These are phyloP conservation scores for Pyrus hybrid DNA, from an alignment of 331 rosid species.

Conservation along the genomic window DNA sequence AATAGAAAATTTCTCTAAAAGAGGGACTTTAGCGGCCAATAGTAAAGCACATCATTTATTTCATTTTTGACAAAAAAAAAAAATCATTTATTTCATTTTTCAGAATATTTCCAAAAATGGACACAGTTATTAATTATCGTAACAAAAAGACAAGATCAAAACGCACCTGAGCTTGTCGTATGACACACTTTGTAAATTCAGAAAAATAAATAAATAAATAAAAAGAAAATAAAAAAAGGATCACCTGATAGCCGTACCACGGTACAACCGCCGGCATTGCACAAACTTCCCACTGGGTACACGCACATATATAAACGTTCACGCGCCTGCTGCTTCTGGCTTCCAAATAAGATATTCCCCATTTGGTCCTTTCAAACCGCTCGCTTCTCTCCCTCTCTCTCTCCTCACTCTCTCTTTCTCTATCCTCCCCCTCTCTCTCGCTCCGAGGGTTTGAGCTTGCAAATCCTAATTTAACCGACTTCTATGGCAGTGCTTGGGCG, in stretches of 20 bases:
- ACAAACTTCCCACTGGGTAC: background rate
- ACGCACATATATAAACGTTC: background rate
- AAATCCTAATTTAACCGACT: background rate
- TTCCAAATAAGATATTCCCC: background rate
- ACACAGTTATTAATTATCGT: background rate
- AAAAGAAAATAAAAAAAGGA: background rate
- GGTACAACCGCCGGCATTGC: background rate
- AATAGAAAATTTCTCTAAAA: too few species aligned
- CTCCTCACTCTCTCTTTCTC: background rate
- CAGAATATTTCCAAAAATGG: background rate
- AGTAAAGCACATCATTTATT: too few species aligned
- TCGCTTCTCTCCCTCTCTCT: background rate
- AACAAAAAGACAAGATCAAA: background rate
- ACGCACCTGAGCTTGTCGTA: background rate
- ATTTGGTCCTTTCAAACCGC: constrained; percentile 1
- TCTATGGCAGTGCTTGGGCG: constrained; percentile 16
- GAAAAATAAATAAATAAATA: background rate
- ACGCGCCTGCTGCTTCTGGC: background rate
- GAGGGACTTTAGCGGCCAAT: too few species aligned
- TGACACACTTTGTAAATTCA: background rate
- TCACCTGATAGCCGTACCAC: background rate
- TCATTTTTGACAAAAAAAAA: too few species aligned
- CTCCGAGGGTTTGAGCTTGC: background rate
- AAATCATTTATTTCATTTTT: too few species aligned
- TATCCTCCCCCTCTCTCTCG: background rate